Base-by-base conservation (phyloP, 257 asterid species). In the Solanum appendiculatum region DNA sequence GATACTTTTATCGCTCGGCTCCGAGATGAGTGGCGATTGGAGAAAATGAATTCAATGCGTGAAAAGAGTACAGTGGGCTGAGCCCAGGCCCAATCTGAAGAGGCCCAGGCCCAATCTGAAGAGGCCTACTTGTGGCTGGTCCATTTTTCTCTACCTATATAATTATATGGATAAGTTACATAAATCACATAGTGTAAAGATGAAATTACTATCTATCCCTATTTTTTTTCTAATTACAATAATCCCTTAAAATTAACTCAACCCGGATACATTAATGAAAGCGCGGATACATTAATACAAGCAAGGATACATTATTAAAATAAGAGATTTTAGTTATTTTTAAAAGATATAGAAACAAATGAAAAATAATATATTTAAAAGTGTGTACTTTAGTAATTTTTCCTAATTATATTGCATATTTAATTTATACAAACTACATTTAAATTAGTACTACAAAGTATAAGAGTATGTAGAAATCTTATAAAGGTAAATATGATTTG, bases 1-100 rank as follows among this genome's bases (percentile, higher is more conserved):
- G 98, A 92, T 87, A 87, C 75, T 68, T 95, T 95, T 91, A 96
- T 96, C 42, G 97, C 98, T 1, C 89, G 96, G 90, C 96, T 90
- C 68, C 90, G 93, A 51, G 94, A 89, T 51, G 97, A 93, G 83
- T 96, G 99, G 99, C 92, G 93, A 86, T 70, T 93, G 66, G 99
- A 96, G 88, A 96, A 94, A 86, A 91, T 96, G 84, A 94, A 92
- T 77, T 93, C 98, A 2, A 15, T 91, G 27, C 91, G 88, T 51
- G 96, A 88, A 88, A 92, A 89, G 72, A 88, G 87, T 9, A 83
- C 51, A 8, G 20, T 87, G 88, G 88, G 54, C 87, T 88, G 89
- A 91, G 54, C 66, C 64, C 58, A 40, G 83, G 84, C 84, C 84
- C 25, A 77, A 42, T 42, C 25, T 42, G 37, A 25, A 42, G 54